phyloP scores from a whole-genome alignment of 1,284 basidiomycete species.

The Chondrostereum purpureum region DNA sequence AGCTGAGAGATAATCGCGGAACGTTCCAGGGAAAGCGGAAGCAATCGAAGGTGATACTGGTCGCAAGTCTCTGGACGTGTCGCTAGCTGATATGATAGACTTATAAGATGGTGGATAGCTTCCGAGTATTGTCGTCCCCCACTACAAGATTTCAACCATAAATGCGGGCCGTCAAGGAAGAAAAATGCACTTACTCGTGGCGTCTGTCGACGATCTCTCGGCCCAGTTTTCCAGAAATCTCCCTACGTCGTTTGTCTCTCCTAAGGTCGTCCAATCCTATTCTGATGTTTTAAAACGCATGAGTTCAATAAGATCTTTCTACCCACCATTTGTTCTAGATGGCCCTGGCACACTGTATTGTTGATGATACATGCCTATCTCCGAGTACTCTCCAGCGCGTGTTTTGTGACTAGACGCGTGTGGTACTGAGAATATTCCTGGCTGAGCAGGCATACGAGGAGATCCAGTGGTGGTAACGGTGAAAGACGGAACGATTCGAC shows the following conservation, averaged over 20 bases:
- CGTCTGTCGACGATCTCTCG: constrained; percentile 66
- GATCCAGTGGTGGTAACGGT: too few relatives aligned
- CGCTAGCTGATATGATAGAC: constrained; percentile 49
- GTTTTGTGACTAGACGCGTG: neutral
- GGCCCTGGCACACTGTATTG: neutral
- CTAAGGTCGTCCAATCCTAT: neutral
- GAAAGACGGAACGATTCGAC: too few relatives aligned
- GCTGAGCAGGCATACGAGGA: neutral
- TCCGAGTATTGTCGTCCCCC: constrained; percentile 51
- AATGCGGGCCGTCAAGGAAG: neutral
- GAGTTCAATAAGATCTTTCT: neutral
- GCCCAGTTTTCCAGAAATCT: constrained; percentile 57
- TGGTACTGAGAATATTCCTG: neutral
- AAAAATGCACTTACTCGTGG: constrained; percentile 50
- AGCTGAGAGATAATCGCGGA: constrained; percentile 62
- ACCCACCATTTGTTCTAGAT: neutral
- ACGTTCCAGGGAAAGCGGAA: constrained; percentile 67
- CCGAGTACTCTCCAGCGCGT: neutral
- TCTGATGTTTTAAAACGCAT: neutral
- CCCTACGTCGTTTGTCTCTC: constrained; percentile 58
- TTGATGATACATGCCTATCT: neutral
- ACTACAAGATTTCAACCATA: constrained; percentile 4
- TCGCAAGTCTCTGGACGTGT: constrained; percentile 58
- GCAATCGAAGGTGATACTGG: constrained; percentile 61
- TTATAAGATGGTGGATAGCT: constrained; percentile 48